Evolutionary conservation across 768 basidiomycete genomes (phyloP).

Genomic region (Naganishia friedmannii): DNA sequence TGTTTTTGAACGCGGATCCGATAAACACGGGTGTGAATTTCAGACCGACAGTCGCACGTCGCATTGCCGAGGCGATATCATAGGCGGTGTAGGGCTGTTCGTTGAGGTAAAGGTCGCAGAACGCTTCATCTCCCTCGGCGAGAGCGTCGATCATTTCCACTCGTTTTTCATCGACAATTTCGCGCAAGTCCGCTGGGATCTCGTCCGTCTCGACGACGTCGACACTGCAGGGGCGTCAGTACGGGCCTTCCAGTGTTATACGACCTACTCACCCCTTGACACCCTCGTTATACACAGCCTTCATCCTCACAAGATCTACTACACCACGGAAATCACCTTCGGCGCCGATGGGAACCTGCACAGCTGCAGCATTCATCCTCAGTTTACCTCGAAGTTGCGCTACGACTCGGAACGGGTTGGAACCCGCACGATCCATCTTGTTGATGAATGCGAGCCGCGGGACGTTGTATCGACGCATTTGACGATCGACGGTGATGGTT

Average conservation of each 20-base stretch:
- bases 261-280: conserved; percentile 71
- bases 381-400: conserved; percentile 87
- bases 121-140: conserved; percentile 90
- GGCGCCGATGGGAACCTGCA: conserved; percentile 88
- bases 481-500: conserved; percentile 97
- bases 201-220: conserved; percentile 77
- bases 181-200: conserved; percentile 72
- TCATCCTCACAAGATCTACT: conserved; percentile 91
- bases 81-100: conserved; percentile 70
- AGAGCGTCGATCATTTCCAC: conserved; percentile 88
- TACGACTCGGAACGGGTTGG: conserved; percentile 94
- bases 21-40: conserved; percentile 96
- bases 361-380: conserved; percentile 85
- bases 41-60: conserved; percentile 78
- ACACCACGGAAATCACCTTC: conserved; percentile 86
- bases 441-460: conserved; percentile 95
- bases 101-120: conserved; percentile 85
- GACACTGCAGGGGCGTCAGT: conserved; percentile 56
- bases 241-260: not conserved
- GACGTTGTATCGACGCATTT: conserved; percentile 96
- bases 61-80: conserved; percentile 78
- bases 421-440: conserved; percentile 98
- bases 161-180: conserved; percentile 77
- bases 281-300: conserved; percentile 89
- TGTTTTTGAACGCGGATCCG: conserved; percentile 96